Evolutionary conservation across 257 asterid genomes (phyloP).

Genomic region (Solanum lignicaule): DNA sequence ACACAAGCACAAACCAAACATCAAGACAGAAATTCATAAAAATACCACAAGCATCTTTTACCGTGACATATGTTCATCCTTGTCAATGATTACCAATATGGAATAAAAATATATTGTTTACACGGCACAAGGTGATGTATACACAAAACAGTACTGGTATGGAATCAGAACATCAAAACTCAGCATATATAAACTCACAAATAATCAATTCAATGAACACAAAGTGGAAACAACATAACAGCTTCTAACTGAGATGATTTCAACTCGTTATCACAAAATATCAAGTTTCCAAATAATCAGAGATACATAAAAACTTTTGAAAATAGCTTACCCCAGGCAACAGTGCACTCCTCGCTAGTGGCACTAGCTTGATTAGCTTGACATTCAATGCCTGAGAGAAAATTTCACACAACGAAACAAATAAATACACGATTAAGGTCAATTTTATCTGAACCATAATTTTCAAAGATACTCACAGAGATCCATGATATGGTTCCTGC

Average conservation of each 20-base stretch:
- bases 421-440: neutral
- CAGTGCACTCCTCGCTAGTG: conserved; percentile 70
- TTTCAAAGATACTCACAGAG: conserved; percentile 40
- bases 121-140: neutral
- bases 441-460: neutral
- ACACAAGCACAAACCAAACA: neutral
- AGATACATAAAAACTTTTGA: neutral
- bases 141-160: neutral
- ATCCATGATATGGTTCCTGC: conserved; percentile 89
- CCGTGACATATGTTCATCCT: neutral
- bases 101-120: neutral
- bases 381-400: conserved; percentile 52
- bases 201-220: neutral
- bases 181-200: neutral
- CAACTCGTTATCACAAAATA: neutral
- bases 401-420: neutral
- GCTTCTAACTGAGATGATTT: neutral
- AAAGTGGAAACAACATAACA: neutral
- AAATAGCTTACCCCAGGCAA: conserved; percentile 60
- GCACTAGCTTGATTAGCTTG: conserved; percentile 77
- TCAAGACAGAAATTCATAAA: neutral
- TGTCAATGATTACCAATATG: neutral
- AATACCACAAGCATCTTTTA: neutral
- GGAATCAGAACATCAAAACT: neutral
- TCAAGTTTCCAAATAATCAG: neutral